Base-by-base conservation (phyloP, 805 yeast genomes). In the Schwanniomyces vanrijiae region DNA sequence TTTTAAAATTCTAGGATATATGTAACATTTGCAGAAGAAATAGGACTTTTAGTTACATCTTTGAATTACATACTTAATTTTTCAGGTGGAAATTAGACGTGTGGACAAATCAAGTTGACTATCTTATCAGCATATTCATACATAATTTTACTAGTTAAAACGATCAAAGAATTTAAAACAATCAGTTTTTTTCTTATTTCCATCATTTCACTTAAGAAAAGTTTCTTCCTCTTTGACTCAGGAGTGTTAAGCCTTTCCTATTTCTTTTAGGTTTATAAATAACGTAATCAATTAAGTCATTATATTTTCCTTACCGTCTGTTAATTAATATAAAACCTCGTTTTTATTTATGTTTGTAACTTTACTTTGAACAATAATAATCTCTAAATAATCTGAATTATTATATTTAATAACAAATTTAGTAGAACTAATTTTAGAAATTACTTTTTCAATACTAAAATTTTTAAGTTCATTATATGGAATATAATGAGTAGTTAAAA, bases 161-260 rank as follows among this genome's bases (percentile, higher is more conserved):
- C n/a, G n/a, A n/a, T n/a, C n/a, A 4, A 66, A 59, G 6, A 56
- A 62, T 8, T 72, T 58, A 13, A 75, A 67, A 3, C 47, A 38
- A 13, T 56, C 59, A 80, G 66, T n/a, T 60, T 56, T 1, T 54
- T 52, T 22, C 55, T 53, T 33, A 69, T 64, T 18, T 56, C 52
- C 3, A 48, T 42, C 81, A 80, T 78, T 52, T 80, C 84, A 16
- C 58, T 47, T 22, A 71, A 46, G 52, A 65, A 78, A 6, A 56
- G 58, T 14, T 65, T 64, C 43, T 56, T 61, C 10, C 73, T 71
- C 40, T 52, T 54, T 0, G 75, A 81, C n/a, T 63, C 55, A 2
- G 83, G 84, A 29, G 79, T 78, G 31, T 77, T 71, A 11, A 84
- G 84, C 81, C 82, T 37, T 64, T 62, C 49, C 84, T 62, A 44